Conservation (phyloP, 371 early-diverging fungal genomes). For the Circinella umbellata region DNA sequence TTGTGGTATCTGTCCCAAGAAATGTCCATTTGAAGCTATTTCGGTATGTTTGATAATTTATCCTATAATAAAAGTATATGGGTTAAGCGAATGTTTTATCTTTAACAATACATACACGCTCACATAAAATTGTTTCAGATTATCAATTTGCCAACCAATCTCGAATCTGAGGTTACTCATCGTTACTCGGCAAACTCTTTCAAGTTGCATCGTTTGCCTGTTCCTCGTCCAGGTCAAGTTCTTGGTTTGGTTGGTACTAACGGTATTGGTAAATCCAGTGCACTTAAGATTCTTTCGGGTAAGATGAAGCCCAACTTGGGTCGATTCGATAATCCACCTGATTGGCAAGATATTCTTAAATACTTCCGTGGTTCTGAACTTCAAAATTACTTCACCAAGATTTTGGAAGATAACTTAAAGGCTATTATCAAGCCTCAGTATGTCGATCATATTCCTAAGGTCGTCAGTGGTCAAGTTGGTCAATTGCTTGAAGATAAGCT, state of each 20-base stretch:
- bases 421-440: conserved; percentile 98
- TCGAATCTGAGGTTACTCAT: conserved; percentile 97
- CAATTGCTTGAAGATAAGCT: conserved; percentile 77
- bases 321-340: conserved; percentile 85
- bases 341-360: conserved; percentile 97
- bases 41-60: conserved; percentile 21
- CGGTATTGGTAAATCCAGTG: conserved; percentile 99
- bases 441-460: conserved; percentile 95
- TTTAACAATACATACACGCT: too few relatives aligned
- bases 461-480: conserved; percentile 85
- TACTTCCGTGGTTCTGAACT: conserved; percentile 99
- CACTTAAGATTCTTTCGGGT: conserved; percentile 97
- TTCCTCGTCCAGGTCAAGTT: conserved; percentile 98
- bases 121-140: conserved; percentile 46
- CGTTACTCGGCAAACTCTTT: conserved; percentile 99
- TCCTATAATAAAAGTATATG: too few relatives aligned
- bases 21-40: conserved; percentile 99
- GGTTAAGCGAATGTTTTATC: too few relatives aligned
- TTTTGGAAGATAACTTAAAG: conserved; percentile 95
- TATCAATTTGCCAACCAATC: conserved; percentile 98
- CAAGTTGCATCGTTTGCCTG: conserved; percentile 99
- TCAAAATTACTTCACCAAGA: conserved; percentile 99
- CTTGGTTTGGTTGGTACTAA: conserved; percentile 99
- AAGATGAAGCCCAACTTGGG: conserved; percentile 99
- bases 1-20: conserved; percentile 99